A percentile compares a stretch with the other conserved stretches of the same genome.
These are phyloP conservation scores for Capillidium rhysosporum DNA, from an alignment of 371 early-diverging fungal genomes.

Conservation along the genomic window DNA sequence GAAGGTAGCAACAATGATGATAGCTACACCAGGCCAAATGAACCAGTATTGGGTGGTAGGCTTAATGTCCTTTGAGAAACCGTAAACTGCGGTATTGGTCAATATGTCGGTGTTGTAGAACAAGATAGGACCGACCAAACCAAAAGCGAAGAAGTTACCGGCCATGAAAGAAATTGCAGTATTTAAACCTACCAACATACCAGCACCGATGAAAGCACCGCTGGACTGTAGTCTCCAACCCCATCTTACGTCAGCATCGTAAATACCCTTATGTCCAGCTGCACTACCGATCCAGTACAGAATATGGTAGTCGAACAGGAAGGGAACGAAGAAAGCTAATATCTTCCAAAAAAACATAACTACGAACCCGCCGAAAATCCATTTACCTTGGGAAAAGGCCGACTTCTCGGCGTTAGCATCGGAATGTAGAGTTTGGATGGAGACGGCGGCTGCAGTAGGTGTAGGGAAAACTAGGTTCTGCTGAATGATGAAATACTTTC, in stretches of 20 bases:
- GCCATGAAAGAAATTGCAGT: constrained; percentile 15
- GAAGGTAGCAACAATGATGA: constrained; percentile 40
- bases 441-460: constrained; percentile 41
- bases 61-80: not conserved
- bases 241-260: constrained; percentile 30
- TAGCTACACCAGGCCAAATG: constrained; percentile 49
- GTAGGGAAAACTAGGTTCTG: constrained; percentile 49
- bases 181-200: constrained; percentile 34
- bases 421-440: constrained; percentile 37
- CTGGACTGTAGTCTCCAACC: constrained; percentile 28
- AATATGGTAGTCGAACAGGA: constrained; percentile 29
- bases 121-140: not conserved
- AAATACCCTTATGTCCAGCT: constrained; percentile 15
- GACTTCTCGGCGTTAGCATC: constrained; percentile 15
- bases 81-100: not conserved
- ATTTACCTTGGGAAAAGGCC: constrained; percentile 16
- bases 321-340: constrained; percentile 30
- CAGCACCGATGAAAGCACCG: constrained; percentile 48
- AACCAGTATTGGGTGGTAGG: constrained; percentile 23
- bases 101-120: not conserved
- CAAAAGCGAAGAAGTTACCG: not conserved
- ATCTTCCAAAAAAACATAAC: constrained; percentile 21
- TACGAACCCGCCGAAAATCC: constrained; percentile 25
- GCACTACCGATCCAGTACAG: constrained; percentile 31
- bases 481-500: constrained; percentile 42